Base-by-base conservation (phyloP, 2,329 filamentous ascomycete genomes). In the Aspergillus pseudoviridinutans region DNA sequence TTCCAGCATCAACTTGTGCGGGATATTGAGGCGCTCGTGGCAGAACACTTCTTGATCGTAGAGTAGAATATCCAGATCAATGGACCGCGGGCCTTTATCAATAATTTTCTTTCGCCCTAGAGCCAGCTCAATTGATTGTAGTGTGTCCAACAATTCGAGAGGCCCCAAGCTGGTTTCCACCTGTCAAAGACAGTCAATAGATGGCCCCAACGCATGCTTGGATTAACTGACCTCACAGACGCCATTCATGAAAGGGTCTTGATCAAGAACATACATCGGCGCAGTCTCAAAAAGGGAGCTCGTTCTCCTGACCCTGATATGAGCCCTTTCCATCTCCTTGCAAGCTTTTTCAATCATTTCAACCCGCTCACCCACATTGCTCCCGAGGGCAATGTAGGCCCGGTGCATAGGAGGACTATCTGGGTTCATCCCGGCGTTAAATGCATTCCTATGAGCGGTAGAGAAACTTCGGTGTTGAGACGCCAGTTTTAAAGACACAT, bases 241-340 rank as follows among this genome's bases (percentile, higher is more conserved):
- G 22, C 92, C 94, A 71, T 99, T 99, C 50, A 97, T 79, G 70
- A 99, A 99, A 29, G 85, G 84, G 61, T 87, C 87, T 73, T 99
- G 94, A 61, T 97, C 89, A 61, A 89, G 79, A 62, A 97, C 89
- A 74, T 99, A 99, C 94, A 99, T 99, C 24, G 94, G 91, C 66
- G 91, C 87, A 3, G 93, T 99, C 78, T 97, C 92, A 84, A 94
- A 99, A 3, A 99, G 80, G 60, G 87, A 88, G 73, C 93, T 97
- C 0, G 93, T 96, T 66, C 87, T 82, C 67, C 85, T 82, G 42
- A 99, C 83, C 54, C 77, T 84, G 69, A 97, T 91, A 35, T 86
- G 87, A 24, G 84, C 80, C 49, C 80, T 78, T 61, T 90, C 85
- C 85, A 99, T 91, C 70, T 89, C 84, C 49, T 80, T 80, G 71